phyloP scores from a whole-genome alignment of 495 filamentous ascomycete species.

The Diplogelasinospora grovesii region DNA sequence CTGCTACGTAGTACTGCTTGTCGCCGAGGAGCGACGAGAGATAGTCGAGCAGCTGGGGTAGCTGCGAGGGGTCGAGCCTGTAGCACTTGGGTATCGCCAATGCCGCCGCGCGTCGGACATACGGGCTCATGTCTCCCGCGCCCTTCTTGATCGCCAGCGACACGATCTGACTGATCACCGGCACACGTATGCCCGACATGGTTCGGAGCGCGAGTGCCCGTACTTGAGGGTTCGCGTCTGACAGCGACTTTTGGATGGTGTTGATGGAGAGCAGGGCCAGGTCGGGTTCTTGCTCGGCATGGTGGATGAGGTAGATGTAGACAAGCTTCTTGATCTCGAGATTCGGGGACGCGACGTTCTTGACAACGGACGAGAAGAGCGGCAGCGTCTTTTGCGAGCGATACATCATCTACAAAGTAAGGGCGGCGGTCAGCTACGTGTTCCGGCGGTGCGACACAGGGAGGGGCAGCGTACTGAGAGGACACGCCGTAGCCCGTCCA shows the following conservation, averaged over 20 bases:
- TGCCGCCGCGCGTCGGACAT: slow-evolving; percentile 87
- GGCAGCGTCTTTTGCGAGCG: slow-evolving; percentile 71
- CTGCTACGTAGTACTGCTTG: slow-evolving; percentile 89
- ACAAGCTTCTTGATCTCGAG: slow-evolving; percentile 95
- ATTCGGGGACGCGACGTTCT: slow-evolving; percentile 87
- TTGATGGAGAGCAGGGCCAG: slow-evolving; percentile 95
- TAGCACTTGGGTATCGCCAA: slow-evolving; percentile 98
- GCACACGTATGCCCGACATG: slow-evolving; percentile 93
- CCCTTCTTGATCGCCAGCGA: slow-evolving; percentile 90
- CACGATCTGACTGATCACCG: slow-evolving; percentile 99
- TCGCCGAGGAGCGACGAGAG: slow-evolving; percentile 72
- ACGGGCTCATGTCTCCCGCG: slow-evolving; percentile 85
- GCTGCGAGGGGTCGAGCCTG: slow-evolving; percentile 76
- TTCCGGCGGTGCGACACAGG: too few species aligned
- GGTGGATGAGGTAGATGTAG: slow-evolving; percentile 92
- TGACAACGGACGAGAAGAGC: slow-evolving; percentile 91
- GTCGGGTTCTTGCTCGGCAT: slow-evolving; percentile 93
- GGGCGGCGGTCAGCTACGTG: too few species aligned
- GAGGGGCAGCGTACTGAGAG: slow-evolving; percentile 59
- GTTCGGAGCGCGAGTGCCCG: slow-evolving; percentile 85
- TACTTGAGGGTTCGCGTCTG: slow-evolving; percentile 82
- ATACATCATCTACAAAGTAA: slow-evolving; percentile 93
- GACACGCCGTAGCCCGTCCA: slow-evolving; percentile 86
- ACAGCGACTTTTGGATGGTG: slow-evolving; percentile 94
- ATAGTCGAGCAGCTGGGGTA: slow-evolving; percentile 78